phyloP scores from a whole-genome alignment of 371 early-diverging fungal genomes.

The Mucor ambiguus region DNA sequence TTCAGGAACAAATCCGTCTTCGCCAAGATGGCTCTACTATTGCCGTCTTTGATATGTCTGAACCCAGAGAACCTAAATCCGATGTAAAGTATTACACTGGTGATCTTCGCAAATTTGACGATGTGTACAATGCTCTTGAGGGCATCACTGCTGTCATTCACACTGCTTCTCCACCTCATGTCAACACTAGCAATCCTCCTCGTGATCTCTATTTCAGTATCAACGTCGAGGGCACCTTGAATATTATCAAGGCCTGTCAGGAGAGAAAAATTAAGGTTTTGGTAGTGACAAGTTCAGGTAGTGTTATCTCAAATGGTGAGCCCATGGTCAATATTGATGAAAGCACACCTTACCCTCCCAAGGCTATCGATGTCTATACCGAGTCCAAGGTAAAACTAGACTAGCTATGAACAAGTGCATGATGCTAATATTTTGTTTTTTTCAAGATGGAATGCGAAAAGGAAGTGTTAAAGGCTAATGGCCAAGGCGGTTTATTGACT shows the following conservation, averaged over 20 bases:
- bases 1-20: conserved; percentile 75
- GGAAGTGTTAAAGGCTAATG: conserved; percentile 81
- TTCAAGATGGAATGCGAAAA: conserved; percentile 77
- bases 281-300: conserved; percentile 87
- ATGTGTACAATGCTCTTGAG: conserved; percentile 67
- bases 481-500: conserved; percentile 68
- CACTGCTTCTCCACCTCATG: conserved; percentile 88
- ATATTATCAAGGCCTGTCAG: conserved; percentile 82
- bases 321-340: conserved; percentile 85
- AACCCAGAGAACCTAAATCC: conserved; percentile 52
- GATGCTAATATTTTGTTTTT: background rate
- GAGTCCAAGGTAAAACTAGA: conserved; percentile 78
- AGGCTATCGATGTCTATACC: conserved; percentile 87
- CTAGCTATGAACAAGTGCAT: background rate
- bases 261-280: conserved; percentile 68
- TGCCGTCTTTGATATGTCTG: conserved; percentile 77
- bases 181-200: conserved; percentile 90
- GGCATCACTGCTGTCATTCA: conserved; percentile 84
- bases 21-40: conserved; percentile 61
- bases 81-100: conserved; percentile 70
- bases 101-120: conserved; percentile 72
- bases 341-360: conserved; percentile 68
- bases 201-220: conserved; percentile 75
- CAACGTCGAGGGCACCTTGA: conserved; percentile 89
- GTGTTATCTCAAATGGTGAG: conserved; percentile 85